A percentile compares a stretch with the other conserved stretches of the same genome.
phyloP scores from a whole-genome alignment of 345 rosid species.

The Excoecaria cochinchinensis region DNA sequence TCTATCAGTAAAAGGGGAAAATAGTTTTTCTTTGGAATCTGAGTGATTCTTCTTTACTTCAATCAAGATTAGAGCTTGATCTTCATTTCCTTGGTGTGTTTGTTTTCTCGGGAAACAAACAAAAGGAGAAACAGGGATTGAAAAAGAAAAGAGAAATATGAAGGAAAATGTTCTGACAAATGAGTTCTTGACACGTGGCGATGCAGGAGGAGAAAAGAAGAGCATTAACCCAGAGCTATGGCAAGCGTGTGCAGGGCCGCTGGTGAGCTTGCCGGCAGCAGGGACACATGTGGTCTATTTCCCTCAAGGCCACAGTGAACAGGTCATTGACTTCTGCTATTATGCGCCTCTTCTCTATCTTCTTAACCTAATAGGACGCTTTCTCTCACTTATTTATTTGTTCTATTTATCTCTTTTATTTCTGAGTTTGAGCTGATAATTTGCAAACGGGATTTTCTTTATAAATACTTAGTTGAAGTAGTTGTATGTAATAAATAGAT shows the following conservation, averaged over 20 bases:
- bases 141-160: background rate
- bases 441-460: background rate
- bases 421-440: background rate
- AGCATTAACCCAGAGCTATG: slow-evolving; percentile 65
- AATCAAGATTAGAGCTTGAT: background rate
- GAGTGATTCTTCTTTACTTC: background rate
- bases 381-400: background rate
- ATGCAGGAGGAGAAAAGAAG: slow-evolving; percentile 50
- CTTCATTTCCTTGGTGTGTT: slow-evolving; percentile 7
- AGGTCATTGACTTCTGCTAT: slow-evolving; percentile 34
- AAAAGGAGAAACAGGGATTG: background rate
- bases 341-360: background rate
- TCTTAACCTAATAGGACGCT: background rate
- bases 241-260: slow-evolving; percentile 76
- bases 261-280: slow-evolving; percentile 59
- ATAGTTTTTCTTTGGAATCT: background rate
- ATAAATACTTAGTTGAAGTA: background rate
- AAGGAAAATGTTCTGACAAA: slow-evolving; percentile 1
- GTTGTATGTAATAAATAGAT: slow-evolving; percentile 9
- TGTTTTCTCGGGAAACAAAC: slow-evolving; percentile 18
- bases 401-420: background rate
- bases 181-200: slow-evolving; percentile 29
- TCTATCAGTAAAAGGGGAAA: background rate
- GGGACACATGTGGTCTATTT: slow-evolving; percentile 70
- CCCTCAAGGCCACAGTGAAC: slow-evolving; percentile 83